Conservation (phyloP, 2,329 filamentous ascomycete species). For the Gnomoniopsis smithogilvyi region DNA sequence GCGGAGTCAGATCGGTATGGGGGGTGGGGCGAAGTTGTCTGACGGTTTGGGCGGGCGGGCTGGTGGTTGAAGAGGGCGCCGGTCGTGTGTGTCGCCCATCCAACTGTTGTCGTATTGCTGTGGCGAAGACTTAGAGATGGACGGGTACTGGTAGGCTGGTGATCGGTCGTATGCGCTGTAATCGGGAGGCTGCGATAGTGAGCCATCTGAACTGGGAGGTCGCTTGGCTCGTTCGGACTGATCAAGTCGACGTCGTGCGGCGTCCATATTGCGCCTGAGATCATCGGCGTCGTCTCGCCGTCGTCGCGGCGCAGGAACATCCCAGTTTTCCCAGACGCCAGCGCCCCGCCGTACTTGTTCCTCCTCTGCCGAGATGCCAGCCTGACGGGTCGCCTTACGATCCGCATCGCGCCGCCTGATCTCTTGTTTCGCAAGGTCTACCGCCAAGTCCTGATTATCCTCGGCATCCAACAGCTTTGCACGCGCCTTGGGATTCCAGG, state of each 20-base stretch:
- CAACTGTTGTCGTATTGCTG: slow-evolving; percentile 37
- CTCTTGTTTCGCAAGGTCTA: slow-evolving; percentile 72
- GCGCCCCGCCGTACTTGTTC: slow-evolving; percentile 51
- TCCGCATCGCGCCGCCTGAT: slow-evolving; percentile 63
- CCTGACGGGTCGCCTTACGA: slow-evolving; percentile 53
- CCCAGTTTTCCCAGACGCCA: slow-evolving; percentile 42
- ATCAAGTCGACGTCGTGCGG: slow-evolving; percentile 45
- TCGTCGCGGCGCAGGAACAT: slow-evolving; percentile 26
- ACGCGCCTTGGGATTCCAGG: slow-evolving; percentile 34
- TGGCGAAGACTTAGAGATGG: slow-evolving; percentile 49
- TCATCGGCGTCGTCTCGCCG: slow-evolving; percentile 38
- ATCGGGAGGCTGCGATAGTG: not conserved
- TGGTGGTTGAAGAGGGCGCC: not conserved
- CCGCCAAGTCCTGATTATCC: slow-evolving; percentile 71
- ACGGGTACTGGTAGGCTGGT: slow-evolving; percentile 52
- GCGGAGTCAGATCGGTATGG: slow-evolving; percentile 23
- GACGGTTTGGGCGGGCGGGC: slow-evolving; percentile 29
- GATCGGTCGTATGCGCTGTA: slow-evolving; percentile 6
- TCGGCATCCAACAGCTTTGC: slow-evolving; percentile 64
- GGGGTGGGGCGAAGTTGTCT: slow-evolving; percentile 15
- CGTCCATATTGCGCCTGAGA: slow-evolving; percentile 51
- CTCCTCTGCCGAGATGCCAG: slow-evolving; percentile 54
- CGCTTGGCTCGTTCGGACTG: slow-evolving; percentile 26
- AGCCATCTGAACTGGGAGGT: slow-evolving; percentile 5
- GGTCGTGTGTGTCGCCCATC: not conserved